phyloP scores from a whole-genome alignment of 169 alveolate species.

The Plasmodium sp. region DNA sequence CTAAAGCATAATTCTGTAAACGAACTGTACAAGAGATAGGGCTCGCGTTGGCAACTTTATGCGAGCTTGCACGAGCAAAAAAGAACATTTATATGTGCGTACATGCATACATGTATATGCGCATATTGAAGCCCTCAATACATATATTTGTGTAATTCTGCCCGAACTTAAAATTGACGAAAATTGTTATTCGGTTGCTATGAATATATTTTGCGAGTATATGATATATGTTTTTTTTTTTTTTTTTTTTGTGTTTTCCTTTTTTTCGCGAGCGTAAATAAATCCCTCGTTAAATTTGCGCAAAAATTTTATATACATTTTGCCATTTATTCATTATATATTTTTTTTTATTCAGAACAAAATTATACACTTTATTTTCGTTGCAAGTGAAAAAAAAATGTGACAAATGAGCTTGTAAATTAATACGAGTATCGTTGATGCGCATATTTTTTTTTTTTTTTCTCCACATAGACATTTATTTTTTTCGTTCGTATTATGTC shows the following conservation, averaged over 20 bases:
- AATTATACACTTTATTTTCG: background rate
- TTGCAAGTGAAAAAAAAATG: background rate
- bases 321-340: background rate
- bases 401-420: conserved; percentile 2
- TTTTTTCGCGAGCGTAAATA: background rate
- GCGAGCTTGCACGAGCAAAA: background rate
- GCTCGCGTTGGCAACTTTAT: background rate
- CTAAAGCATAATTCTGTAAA: background rate
- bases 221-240: background rate
- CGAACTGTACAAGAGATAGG: background rate
- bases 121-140: background rate
- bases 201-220: background rate
- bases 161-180: background rate
- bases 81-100: background rate
- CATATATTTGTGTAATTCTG: background rate
- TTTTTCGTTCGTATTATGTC: conserved; percentile 12
- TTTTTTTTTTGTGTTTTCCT: background rate
- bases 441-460: conserved; percentile 1
- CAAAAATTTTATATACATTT: background rate
- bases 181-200: background rate
- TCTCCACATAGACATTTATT: conserved; percentile 6
- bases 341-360: background rate
- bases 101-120: background rate
- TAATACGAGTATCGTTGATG: conserved; percentile 13
- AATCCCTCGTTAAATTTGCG: conserved; percentile 3